Conservation (phyloP, 257 asterid genomes). For the Scutellaria minor region DNA sequence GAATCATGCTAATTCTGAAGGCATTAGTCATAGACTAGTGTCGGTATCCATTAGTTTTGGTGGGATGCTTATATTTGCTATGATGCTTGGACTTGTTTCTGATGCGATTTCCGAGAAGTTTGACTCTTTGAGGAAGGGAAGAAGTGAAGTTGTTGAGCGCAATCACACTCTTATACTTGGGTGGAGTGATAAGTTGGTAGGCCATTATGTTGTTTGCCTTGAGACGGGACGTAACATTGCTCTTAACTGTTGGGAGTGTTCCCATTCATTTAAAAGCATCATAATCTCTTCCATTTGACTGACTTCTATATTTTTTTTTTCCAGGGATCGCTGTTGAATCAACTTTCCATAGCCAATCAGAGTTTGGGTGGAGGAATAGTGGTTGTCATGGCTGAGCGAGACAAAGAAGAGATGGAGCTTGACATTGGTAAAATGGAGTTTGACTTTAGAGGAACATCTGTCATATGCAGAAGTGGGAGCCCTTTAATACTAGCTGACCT, state of each 20-base stretch:
- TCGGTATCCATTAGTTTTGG: constrained; percentile 83
- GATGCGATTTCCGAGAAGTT: constrained; percentile 95
- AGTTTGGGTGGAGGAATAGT: constrained; percentile 91
- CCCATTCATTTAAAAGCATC: too few relatives aligned
- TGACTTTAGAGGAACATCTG: constrained; percentile 89
- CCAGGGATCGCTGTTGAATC: constrained; percentile 87
- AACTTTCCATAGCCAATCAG: constrained; percentile 91
- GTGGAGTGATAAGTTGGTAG: constrained; percentile 93
- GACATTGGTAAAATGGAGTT: constrained; percentile 93
- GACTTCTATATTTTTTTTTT: constrained; percentile 13
- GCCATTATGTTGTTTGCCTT: constrained; percentile 33
- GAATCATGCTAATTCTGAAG: constrained; percentile 83
- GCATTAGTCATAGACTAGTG: constrained; percentile 74
- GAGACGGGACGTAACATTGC: background rate
- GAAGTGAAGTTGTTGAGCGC: constrained; percentile 91
- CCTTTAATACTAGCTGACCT: constrained; percentile 88
- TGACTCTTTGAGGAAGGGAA: constrained; percentile 91
- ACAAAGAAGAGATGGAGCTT: constrained; percentile 97
- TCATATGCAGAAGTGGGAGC: constrained; percentile 91
- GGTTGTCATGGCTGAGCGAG: constrained; percentile 92
- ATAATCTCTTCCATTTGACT: background rate
- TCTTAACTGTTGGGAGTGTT: too few relatives aligned
- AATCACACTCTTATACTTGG: constrained; percentile 91
- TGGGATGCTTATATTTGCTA: constrained; percentile 96
- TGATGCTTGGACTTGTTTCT: constrained; percentile 96